Evolutionary conservation across 2,329 filamentous ascomycete species (phyloP).

Genomic region (Magnaporthales sp.): DNA sequence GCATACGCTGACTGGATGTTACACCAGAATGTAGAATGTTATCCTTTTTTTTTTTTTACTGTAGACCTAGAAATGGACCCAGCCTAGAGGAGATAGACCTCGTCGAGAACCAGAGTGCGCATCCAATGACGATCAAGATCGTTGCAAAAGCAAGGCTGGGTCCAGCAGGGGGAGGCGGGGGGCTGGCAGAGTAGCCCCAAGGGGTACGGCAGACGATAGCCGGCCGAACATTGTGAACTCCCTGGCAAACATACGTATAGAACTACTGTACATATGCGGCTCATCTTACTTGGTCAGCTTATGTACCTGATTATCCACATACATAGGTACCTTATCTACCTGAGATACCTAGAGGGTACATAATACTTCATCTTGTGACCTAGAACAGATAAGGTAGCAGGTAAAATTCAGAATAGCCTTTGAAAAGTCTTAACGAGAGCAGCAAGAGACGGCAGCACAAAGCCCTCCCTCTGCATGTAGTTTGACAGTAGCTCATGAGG

Average conservation of each 20-base stretch:
- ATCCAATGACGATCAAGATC: background rate
- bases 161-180: background rate
- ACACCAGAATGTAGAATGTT: background rate
- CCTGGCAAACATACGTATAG: background rate
- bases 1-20: background rate
- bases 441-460: background rate
- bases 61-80: background rate
- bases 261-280: background rate
- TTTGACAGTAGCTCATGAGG: background rate
- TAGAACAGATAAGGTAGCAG: background rate
- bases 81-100: background rate
- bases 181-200: background rate
- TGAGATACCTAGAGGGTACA: background rate
- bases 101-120: background rate
- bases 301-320: background rate
- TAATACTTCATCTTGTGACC: background rate
- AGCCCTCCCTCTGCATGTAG: background rate
- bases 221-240: background rate
- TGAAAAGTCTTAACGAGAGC: background rate
- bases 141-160: constrained; percentile 2
- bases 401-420: background rate
- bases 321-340: background rate
- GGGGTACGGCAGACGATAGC: background rate
- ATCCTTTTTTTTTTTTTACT: background rate
- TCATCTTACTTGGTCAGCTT: background rate